Evolutionary conservation across 768 basidiomycete genomes (phyloP), one percentile per base, ranked within the genome.

Genomic region (Naematelia aurantialba): DNA sequence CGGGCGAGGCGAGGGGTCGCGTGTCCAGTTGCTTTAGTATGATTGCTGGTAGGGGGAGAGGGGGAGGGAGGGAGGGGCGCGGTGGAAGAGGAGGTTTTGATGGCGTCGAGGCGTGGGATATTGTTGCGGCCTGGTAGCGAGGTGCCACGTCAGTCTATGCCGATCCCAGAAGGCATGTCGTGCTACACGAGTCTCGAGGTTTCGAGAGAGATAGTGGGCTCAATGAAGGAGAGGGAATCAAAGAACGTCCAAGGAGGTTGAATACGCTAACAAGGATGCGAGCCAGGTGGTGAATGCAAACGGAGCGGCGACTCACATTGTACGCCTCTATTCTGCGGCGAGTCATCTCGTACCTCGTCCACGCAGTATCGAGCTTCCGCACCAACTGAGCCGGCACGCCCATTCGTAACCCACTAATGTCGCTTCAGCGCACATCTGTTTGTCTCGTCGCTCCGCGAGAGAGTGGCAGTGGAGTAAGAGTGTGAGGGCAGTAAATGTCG

Each of bases 1-100:
- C 39, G 21, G 56, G 56, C 10, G 56, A 58, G 21, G 56, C 47
- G 24, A 52, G 17, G 8, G 34, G 34, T 8, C 34, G 34, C 31
- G 27, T 34, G 25, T 21, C 21, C 24, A 11, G 52, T 27, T 34
- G 52, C 14, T 52, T 30, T 27, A 2, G 21, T 19, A 31, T 25
- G 27, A 5, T 19, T 24, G 30, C 17, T 30, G 19, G 19, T 25
- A 19, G 30, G 13, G 5, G 34, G 13, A 34, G 29, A 14, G 4
- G 24, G 29, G 52, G 19, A 17, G 5, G 34, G 13, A 34, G 29
- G 5, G 4, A n/a, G 29, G 52, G 19, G 24, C 25, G 52, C 4
- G 52, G 52, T 5, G 30, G 25, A 29, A 30, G 52, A 3, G 52
- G 30, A 10, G 30, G 52, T 52, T 52, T 52, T 2, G 52, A 52